phyloP scores from a whole-genome alignment of 805 yeast genomes.

The Saccharomycopsis microspora region DNA sequence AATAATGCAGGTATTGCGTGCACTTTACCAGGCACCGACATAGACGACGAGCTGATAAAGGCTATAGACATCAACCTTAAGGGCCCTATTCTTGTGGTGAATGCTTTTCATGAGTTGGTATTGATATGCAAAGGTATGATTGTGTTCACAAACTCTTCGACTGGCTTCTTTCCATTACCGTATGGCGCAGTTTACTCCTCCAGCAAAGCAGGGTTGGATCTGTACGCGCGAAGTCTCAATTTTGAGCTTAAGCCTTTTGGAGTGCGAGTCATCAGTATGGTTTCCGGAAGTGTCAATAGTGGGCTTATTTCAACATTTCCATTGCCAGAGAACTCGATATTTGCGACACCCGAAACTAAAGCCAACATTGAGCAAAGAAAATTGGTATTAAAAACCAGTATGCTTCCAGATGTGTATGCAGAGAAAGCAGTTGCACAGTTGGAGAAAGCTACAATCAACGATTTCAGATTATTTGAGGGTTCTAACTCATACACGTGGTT shows the following conservation, averaged over 20 bases:
- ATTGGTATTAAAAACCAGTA: constrained; percentile 29
- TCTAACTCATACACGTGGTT: background rate
- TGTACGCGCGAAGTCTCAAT: constrained; percentile 50
- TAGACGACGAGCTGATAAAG: constrained; percentile 37
- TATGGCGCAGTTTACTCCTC: constrained; percentile 57
- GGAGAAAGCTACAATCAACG: constrained; percentile 15
- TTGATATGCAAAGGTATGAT: constrained; percentile 59
- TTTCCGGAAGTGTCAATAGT: constrained; percentile 70
- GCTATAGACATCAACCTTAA: constrained; percentile 55
- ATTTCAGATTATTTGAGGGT: constrained; percentile 10
- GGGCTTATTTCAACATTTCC: constrained; percentile 38
- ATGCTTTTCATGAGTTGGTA: constrained; percentile 43
- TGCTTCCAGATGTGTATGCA: constrained; percentile 50
- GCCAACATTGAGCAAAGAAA: background rate
- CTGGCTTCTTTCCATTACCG: constrained; percentile 59
- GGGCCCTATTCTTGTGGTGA: constrained; percentile 53
- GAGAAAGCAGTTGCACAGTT: constrained; percentile 39
- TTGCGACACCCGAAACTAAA: background rate
- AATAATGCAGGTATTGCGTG: constrained; percentile 79
- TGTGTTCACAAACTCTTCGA: constrained; percentile 63
- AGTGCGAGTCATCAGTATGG: constrained; percentile 54
- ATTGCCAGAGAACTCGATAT: constrained; percentile 29
- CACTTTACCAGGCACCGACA: constrained; percentile 58
- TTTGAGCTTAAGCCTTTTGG: constrained; percentile 62
- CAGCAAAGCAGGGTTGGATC: constrained; percentile 66